phyloP scores from a whole-genome alignment of 176 grass and related monocot species.

The Avena eriantha region DNA sequence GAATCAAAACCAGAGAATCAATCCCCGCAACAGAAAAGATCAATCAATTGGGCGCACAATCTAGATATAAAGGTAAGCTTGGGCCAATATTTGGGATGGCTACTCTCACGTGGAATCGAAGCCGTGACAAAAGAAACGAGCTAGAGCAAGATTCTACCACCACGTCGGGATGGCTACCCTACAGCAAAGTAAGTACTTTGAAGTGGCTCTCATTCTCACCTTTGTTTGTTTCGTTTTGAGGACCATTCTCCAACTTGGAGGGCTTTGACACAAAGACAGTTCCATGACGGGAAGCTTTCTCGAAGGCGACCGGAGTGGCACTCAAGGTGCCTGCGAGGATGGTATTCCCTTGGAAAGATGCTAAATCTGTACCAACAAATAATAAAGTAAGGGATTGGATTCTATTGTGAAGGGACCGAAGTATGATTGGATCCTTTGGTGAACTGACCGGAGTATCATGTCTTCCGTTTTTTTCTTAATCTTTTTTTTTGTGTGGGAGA shows the following conservation, averaged over 20 bases:
- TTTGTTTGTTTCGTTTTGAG: not conserved
- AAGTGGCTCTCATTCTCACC: not conserved
- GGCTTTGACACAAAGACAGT: not conserved
- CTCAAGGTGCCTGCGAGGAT: not conserved
- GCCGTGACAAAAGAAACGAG: not conserved
- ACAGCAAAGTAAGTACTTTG: not conserved
- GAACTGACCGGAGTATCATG: too few relatives aligned
- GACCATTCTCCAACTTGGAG: not conserved
- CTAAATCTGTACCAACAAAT: not conserved
- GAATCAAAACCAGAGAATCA: not conserved
- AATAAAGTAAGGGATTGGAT: too few relatives aligned
- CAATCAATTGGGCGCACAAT: not conserved
- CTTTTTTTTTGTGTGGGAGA: too few relatives aligned
- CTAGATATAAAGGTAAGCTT: not conserved
- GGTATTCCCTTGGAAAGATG: not conserved
- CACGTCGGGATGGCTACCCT: not conserved
- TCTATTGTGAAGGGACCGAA: too few relatives aligned
- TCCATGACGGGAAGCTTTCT: slow-evolving; percentile 8
- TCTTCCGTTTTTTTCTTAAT: too few relatives aligned
- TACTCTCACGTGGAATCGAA: slow-evolving; percentile 7
- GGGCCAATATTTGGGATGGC: not conserved
- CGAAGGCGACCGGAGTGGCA: not conserved
- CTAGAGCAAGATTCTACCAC: not conserved
- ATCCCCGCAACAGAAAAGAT: not conserved
- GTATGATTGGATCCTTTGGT: too few relatives aligned